These are phyloP conservation scores for Sphaerobolus stellatus DNA, from an alignment of 1,284 basidiomycete genomes.

Conservation along the genomic window DNA sequence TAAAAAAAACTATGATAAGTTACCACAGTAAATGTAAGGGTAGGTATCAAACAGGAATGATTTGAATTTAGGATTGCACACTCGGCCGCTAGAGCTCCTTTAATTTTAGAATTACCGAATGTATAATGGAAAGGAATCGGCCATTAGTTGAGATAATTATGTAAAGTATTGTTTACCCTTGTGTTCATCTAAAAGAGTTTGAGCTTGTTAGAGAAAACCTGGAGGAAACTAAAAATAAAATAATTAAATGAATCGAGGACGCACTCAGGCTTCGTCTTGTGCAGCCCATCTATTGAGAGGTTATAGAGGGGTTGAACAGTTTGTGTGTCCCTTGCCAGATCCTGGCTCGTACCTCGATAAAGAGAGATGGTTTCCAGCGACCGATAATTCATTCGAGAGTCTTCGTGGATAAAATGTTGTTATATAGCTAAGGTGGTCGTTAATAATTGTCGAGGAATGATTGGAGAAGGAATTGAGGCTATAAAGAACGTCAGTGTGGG, in stretches of 20 bases:
- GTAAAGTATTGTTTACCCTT: slow-evolving; percentile 19
- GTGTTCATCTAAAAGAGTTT: slow-evolving; percentile 53
- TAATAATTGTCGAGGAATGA: slow-evolving; percentile 34
- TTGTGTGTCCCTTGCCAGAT: slow-evolving; percentile 63
- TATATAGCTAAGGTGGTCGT: slow-evolving; percentile 53
- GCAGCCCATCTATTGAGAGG: slow-evolving; percentile 68
- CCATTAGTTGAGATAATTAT: neutral
- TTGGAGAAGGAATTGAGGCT: slow-evolving; percentile 34
- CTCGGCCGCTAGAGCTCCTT: slow-evolving; percentile 50
- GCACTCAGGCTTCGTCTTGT: slow-evolving; percentile 59
- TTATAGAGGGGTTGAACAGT: slow-evolving; percentile 71
- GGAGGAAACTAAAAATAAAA: slow-evolving; percentile 13
- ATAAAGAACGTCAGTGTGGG: slow-evolving; percentile 48
- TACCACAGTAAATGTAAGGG: slow-evolving; percentile 3
- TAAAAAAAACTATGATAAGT: neutral
- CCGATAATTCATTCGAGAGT: slow-evolving; percentile 78
- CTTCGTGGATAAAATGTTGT: slow-evolving; percentile 35
- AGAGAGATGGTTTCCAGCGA: slow-evolving; percentile 66
- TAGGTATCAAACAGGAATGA: slow-evolving; percentile 8
- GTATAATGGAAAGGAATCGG: slow-evolving; percentile 41
- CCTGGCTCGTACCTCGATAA: slow-evolving; percentile 50
- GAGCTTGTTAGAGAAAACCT: neutral
- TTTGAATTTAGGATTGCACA: slow-evolving; percentile 59
- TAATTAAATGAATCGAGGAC: too few species aligned
- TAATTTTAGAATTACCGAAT: slow-evolving; percentile 79